Evolutionary conservation across 495 filamentous ascomycete genomes (phyloP).

Genomic region (Penicillium bialowiezense): DNA sequence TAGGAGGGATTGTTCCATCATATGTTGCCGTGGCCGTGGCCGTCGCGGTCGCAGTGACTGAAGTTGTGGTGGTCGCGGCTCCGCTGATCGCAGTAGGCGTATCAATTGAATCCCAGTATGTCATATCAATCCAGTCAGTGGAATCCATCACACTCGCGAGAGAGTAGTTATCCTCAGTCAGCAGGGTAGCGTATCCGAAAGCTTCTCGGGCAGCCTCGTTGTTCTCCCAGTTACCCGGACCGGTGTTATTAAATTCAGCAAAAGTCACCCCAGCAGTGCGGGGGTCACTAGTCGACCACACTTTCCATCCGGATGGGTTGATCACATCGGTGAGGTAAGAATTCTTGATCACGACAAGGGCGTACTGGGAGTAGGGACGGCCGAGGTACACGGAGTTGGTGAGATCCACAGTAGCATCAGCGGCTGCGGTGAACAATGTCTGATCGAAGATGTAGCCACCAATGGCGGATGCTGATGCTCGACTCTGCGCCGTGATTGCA

Average conservation of each 20-base stretch:
- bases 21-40: constrained; percentile 2
- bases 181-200: constrained; percentile 8
- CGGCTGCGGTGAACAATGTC: constrained; percentile 11
- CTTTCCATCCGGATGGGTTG: constrained; percentile 11
- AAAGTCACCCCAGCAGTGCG: constrained; percentile 10
- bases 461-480: constrained; percentile 8
- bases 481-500: constrained; percentile 13
- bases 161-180: constrained; percentile 8
- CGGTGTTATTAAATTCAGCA: constrained; percentile 11
- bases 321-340: constrained; percentile 10
- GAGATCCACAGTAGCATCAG: constrained; percentile 13
- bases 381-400: constrained; percentile 11
- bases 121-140: constrained; percentile 12
- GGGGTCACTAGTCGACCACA: constrained; percentile 12
- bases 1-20: constrained; percentile 7
- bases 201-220: background rate
- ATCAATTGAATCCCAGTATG: constrained; percentile 8
- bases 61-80: background rate
- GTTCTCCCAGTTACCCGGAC: constrained; percentile 11
- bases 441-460: constrained; percentile 15
- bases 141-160: constrained; percentile 8
- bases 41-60: background rate
- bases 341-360: constrained; percentile 11
- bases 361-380: constrained; percentile 13
- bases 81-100: constrained; percentile 2